A percentile compares a stretch with the other conserved stretches of the same genome.
Evolutionary conservation across 1,139 yeast genomes (phyloP).

Genomic region (Saccharomyces hybrid): DNA sequence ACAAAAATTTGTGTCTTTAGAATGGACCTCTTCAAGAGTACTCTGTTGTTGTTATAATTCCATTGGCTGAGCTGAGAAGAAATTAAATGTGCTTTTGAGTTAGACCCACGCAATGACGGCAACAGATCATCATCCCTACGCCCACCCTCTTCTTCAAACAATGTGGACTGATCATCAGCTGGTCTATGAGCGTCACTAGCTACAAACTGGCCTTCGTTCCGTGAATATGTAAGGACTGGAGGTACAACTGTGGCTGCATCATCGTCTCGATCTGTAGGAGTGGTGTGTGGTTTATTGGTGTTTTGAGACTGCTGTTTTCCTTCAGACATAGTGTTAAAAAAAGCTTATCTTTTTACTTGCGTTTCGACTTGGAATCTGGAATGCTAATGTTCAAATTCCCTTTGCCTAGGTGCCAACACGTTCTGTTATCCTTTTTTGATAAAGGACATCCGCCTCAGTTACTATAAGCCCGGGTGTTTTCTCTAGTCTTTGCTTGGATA

Average conservation of each 20-base stretch:
- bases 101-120: not conserved
- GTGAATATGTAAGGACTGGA: conserved; percentile 10
- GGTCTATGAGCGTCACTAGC: not conserved
- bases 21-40: conserved; percentile 21
- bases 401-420: not conserved
- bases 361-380: not conserved
- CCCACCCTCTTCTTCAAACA: conserved; percentile 4
- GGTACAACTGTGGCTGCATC: conserved; percentile 5
- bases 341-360: not conserved
- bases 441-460: not conserved
- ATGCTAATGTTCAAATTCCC: not conserved
- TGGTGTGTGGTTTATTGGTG: not conserved
- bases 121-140: conserved; percentile 1
- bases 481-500: not conserved
- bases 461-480: not conserved
- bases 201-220: conserved; percentile 6
- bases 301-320: not conserved
- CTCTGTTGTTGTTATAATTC: conserved; percentile 28
- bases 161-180: not conserved
- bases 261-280: conserved; percentile 2
- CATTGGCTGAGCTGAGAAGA: conserved; percentile 30
- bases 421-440: not conserved
- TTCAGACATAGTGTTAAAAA: not conserved
- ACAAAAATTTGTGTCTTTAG: conserved; percentile 17
- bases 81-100: conserved; percentile 18